Conservation (phyloP, 2,329 filamentous ascomycete species). For the Pseudogymnoascus sp. region DNA sequence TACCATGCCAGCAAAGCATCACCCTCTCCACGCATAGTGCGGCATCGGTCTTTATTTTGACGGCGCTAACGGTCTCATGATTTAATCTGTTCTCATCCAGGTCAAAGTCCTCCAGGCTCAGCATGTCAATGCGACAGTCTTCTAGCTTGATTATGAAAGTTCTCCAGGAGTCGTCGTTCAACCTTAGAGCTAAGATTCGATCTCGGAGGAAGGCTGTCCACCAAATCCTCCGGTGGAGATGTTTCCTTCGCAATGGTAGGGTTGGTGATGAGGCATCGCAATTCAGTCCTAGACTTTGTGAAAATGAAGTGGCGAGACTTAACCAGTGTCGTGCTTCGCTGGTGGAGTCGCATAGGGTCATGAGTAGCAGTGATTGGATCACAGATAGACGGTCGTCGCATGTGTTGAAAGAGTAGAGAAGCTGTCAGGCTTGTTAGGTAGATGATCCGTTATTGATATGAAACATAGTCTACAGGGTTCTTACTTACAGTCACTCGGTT, state of each 20-base stretch:
- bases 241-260: not conserved
- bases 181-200: not conserved
- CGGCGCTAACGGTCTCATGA: conserved; percentile 5
- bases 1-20: conserved; percentile 13
- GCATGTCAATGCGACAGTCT: conserved; percentile 12
- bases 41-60: conserved; percentile 6
- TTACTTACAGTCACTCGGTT: conserved; percentile 14
- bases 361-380: conserved; percentile 18
- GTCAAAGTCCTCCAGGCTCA: conserved; percentile 14
- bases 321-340: not conserved
- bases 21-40: conserved; percentile 11
- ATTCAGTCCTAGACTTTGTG: not conserved
- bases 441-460: not conserved
- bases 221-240: not conserved
- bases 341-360: conserved; percentile 11
- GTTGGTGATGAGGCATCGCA: not conserved
- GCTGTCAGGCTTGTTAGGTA: conserved; percentile 7
- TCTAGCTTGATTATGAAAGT: conserved; percentile 8
- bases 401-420: conserved; percentile 20
- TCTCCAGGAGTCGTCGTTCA: not conserved
- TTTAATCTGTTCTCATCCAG: conserved; percentile 4
- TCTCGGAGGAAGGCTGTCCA: not conserved
- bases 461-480: not conserved
- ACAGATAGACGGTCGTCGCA: conserved; percentile 15
- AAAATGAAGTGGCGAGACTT: not conserved